Evolutionary conservation across 352 stramenopile species (phyloP).

Genomic region (Phytophthora foliorum): DNA sequence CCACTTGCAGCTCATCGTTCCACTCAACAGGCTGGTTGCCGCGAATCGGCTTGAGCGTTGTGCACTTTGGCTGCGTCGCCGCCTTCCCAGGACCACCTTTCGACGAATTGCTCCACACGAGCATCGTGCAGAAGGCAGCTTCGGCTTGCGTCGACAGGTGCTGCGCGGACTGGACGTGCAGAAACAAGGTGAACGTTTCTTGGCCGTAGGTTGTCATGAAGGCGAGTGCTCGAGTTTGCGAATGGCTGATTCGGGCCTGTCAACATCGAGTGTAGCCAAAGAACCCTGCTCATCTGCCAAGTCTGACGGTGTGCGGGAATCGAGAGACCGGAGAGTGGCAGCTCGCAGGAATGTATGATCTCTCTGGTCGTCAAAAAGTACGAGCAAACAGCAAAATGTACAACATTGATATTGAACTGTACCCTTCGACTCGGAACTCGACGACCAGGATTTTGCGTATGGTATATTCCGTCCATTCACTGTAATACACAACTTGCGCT

Average conservation of each 20-base stretch:
- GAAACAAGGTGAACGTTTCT: slow-evolving; percentile 18
- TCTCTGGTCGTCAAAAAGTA: background rate
- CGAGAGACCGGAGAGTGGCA: slow-evolving; percentile 4
- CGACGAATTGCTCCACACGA: slow-evolving; percentile 26
- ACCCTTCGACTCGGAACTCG: background rate
- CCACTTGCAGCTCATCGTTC: slow-evolving; percentile 33
- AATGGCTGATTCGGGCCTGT: slow-evolving; percentile 12
- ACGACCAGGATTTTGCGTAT: slow-evolving; percentile 14
- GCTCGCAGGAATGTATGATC: background rate
- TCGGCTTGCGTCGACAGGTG: slow-evolving; percentile 7
- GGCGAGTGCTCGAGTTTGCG: background rate
- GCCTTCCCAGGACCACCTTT: slow-evolving; percentile 1
- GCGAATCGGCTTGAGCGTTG: slow-evolving; percentile 7
- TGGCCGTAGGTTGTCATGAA: slow-evolving; percentile 19
- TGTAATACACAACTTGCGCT: slow-evolving; percentile 17
- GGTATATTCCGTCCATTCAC: slow-evolving; percentile 18
- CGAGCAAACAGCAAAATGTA: slow-evolving; percentile 23
- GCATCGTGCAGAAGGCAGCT: slow-evolving; percentile 29
- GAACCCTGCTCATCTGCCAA: slow-evolving; percentile 2
- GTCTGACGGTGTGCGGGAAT: slow-evolving; percentile 8
- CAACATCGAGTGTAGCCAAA: slow-evolving; percentile 31
- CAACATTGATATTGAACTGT: slow-evolving; percentile 35
- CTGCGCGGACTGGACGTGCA: slow-evolving; percentile 24
- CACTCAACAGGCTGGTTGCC: slow-evolving; percentile 17
- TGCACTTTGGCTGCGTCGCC: slow-evolving; percentile 25